Conservation (phyloP, 2,329 filamentous ascomycete genomes). For the Aureobasidium zeae region DNA sequence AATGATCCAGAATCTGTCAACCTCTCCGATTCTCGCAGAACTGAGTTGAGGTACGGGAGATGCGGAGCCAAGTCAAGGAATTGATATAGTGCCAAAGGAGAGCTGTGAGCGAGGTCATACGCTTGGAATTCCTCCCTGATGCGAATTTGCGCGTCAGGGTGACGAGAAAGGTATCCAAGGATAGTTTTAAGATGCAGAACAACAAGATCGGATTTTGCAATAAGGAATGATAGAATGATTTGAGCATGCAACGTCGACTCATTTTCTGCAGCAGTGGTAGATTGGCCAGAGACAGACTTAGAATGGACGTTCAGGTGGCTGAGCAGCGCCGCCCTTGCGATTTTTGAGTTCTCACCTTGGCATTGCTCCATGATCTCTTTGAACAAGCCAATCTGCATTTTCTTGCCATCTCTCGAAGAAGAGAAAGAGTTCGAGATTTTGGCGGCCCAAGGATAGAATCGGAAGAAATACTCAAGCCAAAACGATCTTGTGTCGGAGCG, state of each 20-base stretch:
- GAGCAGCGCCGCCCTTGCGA: not conserved
- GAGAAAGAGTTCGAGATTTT: not conserved
- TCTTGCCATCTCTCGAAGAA: not conserved
- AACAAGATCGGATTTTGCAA: not conserved
- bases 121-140: not conserved
- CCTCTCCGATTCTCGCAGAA: constrained; percentile 7
- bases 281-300: not conserved
- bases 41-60: not conserved
- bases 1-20: constrained; percentile 5
- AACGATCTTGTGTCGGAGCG: constrained; percentile 20
- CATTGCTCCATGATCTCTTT: not conserved
- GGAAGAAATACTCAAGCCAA: constrained; percentile 20
- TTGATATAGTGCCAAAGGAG: not conserved
- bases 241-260: no score
- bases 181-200: not conserved
- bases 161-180: not conserved
- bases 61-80: not conserved
- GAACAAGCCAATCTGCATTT: not conserved
- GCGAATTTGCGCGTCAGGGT: not conserved
- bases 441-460: constrained; percentile 20
- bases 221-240: not conserved
- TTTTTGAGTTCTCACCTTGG: not conserved
- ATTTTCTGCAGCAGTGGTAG: not conserved
- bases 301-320: not conserved
- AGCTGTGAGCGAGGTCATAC: not conserved